A percentile compares a stretch with the other conserved stretches of the same genome.
Conservation (phyloP, 345 rosid genomes). For the Luvunga scandens region DNA sequence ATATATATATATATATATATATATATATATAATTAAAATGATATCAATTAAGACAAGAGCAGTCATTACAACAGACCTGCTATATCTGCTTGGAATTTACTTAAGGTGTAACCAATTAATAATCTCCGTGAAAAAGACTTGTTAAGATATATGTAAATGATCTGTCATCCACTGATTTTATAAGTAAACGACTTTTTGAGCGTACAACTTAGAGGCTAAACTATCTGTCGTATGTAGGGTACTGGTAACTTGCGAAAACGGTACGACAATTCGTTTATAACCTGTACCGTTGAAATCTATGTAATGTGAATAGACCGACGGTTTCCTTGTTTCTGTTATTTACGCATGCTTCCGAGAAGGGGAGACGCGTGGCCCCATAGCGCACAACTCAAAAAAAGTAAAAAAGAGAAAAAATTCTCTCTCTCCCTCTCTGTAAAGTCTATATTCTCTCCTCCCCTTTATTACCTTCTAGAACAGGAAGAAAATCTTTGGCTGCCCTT, state of each 20-base stretch:
- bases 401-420: not conserved
- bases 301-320: not conserved
- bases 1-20: no score
- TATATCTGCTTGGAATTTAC: no score
- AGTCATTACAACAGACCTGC: no score
- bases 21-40: no score
- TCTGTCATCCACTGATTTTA: not conserved
- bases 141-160: not conserved
- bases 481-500: conserved; percentile 15
- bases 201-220: not conserved
- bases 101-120: not conserved
- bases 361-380: not conserved
- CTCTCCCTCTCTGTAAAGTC: not conserved
- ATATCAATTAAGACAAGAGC: no score
- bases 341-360: not conserved
- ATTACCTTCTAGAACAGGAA: not conserved
- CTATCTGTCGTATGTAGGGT: not conserved
- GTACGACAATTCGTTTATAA: not conserved
- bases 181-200: not conserved
- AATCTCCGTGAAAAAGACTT: not conserved
- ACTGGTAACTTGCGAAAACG: not conserved
- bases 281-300: not conserved
- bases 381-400: not conserved
- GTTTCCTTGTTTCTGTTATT: not conserved
- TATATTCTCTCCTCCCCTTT: not conserved